These are phyloP conservation scores for Suillus paluster DNA, from an alignment of 768 basidiomycete genomes.

Conservation along the genomic window DNA sequence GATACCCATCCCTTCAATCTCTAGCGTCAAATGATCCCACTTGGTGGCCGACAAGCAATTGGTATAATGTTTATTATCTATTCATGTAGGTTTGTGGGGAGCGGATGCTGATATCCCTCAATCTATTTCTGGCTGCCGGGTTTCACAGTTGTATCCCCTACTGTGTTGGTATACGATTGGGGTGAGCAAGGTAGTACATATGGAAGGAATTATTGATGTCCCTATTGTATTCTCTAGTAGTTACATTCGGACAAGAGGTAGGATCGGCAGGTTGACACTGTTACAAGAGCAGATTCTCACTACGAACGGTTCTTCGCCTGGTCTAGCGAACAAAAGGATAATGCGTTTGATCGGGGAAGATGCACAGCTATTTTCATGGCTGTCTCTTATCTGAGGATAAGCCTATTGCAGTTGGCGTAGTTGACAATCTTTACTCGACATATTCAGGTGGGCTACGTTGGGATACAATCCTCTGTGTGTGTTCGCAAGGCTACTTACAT, in stretches of 20 bases:
- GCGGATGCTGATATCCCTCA: neutral
- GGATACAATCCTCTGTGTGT: neutral
- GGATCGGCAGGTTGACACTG: neutral
- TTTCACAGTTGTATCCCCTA: neutral
- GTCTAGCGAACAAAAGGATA: neutral
- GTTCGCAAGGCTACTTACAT: neutral
- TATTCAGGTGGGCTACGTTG: neutral
- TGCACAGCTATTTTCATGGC: neutral
- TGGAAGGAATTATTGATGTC: neutral
- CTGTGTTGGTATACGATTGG: neutral
- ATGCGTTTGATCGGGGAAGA: neutral
- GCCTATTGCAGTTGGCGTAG: neutral
- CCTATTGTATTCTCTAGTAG: neutral
- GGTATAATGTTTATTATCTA: neutral
- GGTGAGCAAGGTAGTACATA: neutral
- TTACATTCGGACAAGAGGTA: neutral
- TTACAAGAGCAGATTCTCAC: neutral
- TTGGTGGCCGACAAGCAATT: neutral
- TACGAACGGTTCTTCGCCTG: neutral
- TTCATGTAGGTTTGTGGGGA: neutral
- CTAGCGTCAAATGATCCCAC: neutral
- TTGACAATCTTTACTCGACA: neutral
- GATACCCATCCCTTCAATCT: neutral
- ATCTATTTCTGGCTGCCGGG: neutral
- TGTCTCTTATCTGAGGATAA: neutral